Conservation (phyloP, 768 basidiomycete species). For the Rhizopogon vinicolor region DNA sequence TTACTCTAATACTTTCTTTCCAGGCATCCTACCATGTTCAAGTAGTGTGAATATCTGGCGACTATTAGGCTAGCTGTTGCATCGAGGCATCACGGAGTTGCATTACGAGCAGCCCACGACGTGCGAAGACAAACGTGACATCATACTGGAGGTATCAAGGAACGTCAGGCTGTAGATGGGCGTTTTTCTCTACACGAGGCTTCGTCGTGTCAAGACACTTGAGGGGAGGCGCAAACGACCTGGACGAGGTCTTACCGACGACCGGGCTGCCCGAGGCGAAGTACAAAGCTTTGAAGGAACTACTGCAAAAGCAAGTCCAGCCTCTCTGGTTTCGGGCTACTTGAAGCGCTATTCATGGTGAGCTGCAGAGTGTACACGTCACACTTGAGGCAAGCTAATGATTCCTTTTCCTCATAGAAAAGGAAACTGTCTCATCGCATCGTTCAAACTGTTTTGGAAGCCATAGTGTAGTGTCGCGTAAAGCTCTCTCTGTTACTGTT, state of each 20-base stretch:
- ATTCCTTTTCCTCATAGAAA: not conserved
- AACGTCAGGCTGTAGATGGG: not conserved
- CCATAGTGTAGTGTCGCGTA: too few species aligned
- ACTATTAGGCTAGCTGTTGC: too few species aligned
- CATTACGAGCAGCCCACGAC: not conserved
- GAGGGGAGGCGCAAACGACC: not conserved
- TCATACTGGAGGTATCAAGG: not conserved
- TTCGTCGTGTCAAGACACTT: not conserved
- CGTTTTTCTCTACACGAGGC: not conserved
- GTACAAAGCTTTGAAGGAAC: not conserved
- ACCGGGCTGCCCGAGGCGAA: too few species aligned
- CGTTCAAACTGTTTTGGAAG: too few species aligned
- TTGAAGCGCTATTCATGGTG: not conserved
- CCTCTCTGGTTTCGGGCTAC: not conserved
- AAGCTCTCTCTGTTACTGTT: too few species aligned
- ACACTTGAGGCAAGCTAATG: too few species aligned
- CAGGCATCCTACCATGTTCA: not conserved
- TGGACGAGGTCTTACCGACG: not conserved
- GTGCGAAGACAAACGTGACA: not conserved
- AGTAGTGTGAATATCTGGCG: not conserved
- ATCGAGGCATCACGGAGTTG: not conserved
- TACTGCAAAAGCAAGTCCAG: not conserved
- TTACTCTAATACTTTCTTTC: not conserved
- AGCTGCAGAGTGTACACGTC: not conserved
- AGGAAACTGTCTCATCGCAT: too few species aligned